Evolutionary conservation across 352 stramenopile genomes (phyloP), one percentile per base, ranked within the genome.

Genomic region (Blastocystis sp.): DNA sequence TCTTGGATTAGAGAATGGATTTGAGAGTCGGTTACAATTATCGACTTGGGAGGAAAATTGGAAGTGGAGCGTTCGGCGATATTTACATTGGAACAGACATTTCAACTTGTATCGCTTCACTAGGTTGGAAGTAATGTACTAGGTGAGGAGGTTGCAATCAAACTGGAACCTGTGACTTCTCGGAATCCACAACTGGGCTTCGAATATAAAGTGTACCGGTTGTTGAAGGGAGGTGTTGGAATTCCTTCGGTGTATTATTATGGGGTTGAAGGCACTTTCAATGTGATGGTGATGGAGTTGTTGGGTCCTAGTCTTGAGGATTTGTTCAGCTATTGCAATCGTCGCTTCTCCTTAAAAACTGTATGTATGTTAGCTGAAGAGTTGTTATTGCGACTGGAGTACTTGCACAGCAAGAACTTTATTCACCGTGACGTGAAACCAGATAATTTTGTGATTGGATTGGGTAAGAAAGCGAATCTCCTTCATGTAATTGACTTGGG

Each of bases 131-230:
- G 37, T 24, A 35, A 87, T 59, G 51, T 24, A 22, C 90, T 81
- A 51, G 73, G 82, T 24, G 93, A 95, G 89, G 93, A 98, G 91
- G 97, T 99, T 77, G 97, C 96, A 57, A 99, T 99, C 91, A 99
- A 99, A 92, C 93, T 99, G 35, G 97, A 99, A 92, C 97, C 93
- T 0, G 42, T 87, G 24, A 89, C 80, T 91, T 95, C 92, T 91
- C 96, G 96, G 90, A 98, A 98, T 92, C 97, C 97, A 1, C 97
- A 99, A 94, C 93, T 99, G 24, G 91, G 99, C 7, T 99, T 99
- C 91, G 97, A 99, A 91, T 98, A 95, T 87, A 99, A 99, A 93
- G 98, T 99, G 91, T 99, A 99, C 94, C 94, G 98, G 76, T 98
- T 99, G 90, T 93, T 99, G n/a, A 96, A 98, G 91, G 97, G 97